Base-by-base conservation (phyloP, 1,284 basidiomycete species). In the Ceratobasidium sp. region DNA sequence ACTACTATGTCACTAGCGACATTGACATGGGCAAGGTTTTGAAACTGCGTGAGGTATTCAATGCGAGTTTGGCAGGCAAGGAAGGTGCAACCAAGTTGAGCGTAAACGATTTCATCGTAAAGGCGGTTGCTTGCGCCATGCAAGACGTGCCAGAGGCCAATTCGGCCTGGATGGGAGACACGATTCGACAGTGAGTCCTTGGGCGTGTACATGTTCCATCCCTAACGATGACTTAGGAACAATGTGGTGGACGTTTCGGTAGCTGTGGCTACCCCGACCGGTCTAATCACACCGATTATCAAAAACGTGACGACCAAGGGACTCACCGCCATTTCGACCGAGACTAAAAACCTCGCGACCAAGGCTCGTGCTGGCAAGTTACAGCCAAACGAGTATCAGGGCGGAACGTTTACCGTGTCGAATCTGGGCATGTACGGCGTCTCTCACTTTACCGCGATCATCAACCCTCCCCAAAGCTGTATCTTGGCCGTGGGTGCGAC, bases 371-470 rank as follows among this genome's bases (percentile, higher is more conserved):
- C 98, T 77, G 95, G 96, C 79, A 99, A 99, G 85, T 87, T 99
- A 72, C 87, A 92, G 80, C 97, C 97, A 41, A 86, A 92, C 71
- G 97, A 99, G 82, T 99, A 99, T 86, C 95, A 98, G 91, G 97
- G 97, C 76, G 97, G 97, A 71, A 93, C 95, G 12, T 99, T 99
- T 85, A 99, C 97, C 71, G 95, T 99, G 81, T 99, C 97, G 76
- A 99, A 99, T 85, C 87, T 99, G 77, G 97, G 97, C 83, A 99
- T 99, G 97, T 97, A 88, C 80, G 97, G 94, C 77, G 88, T 97
- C 78, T 89, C 89, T 72, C 90, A 97, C 83, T 99, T 99, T 83
- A 98, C 96, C 23, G 97, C 97, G 62, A 99, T 99, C 84, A 98
- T 99, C 88, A 99, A 99, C 87, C 89, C 93, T 21, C 97, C 97